Base-by-base conservation (phyloP, 2,329 filamentous ascomycete species). In the Venturia nashicola region DNA sequence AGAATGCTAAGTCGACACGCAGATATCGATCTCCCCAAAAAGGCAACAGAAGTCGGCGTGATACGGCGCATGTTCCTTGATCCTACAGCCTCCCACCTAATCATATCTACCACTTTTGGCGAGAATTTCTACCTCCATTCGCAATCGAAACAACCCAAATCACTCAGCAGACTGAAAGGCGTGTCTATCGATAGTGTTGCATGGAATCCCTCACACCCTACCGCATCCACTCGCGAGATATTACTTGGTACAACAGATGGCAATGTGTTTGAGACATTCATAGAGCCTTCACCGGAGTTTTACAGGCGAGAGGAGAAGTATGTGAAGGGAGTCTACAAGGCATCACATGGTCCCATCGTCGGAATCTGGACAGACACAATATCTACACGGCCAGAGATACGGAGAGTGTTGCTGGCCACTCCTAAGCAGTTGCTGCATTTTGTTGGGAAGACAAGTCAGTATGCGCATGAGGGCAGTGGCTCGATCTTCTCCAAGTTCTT, bases 71-170 rank as follows among this genome's bases (percentile, higher is more conserved):
- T 99, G 84, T 99, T 99, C 78, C 88, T 99, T 72, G 94, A 99
- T 72, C 93, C 94, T 36, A 96, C 93, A 12, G 94, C 94, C 36
- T 97, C 91, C 6, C 94, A 99, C 77, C 81, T 99, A 36, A 84
- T 99, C 68, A 86, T 99, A 69, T 91, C 89, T 73, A 99, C 94
- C 3, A 88, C 91, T 5, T 84, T 91, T 48, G 91, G 91, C 73
- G 94, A 99, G 76, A 97, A 96, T 77, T 99, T 92, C 79, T 99
- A 99, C 76, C 88, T 99, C 11, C 94, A 99, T 74, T 93, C 91
- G 12, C 93, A 97, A 73, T 94, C 92, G 42, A 88, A 91, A 69
- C 88, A 92, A 68, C 91, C 93, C 2, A 90, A 94, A 67, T 83
- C 87, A 8, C 80, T 99, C 43, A 86, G 88, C 16, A 84, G 91